phyloP scores from a whole-genome alignment of 139 green algal genomes.

The Chlamydomonas asymmetrica region DNA sequence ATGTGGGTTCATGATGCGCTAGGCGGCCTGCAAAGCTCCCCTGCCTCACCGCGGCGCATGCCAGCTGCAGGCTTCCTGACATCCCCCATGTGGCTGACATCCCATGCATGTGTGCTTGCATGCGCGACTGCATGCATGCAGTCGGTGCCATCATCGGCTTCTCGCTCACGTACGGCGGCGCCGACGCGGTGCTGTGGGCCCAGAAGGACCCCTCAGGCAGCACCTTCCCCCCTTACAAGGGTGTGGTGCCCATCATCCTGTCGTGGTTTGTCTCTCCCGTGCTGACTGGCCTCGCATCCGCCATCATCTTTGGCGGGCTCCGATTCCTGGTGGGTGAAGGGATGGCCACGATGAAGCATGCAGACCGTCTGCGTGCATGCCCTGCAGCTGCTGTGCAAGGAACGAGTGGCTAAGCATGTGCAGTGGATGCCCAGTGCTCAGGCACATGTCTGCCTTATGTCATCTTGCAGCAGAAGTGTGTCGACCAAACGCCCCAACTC shows the following conservation, averaged over 20 bases:
- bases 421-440: no score
- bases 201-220: not conserved
- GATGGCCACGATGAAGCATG: no score
- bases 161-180: conserved; percentile 22
- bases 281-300: conserved; percentile 39
- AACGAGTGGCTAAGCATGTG: no score
- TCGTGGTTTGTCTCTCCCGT: conserved; percentile 69
- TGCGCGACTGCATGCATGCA: no score
- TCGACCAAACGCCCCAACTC: no score
- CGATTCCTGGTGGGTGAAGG: conserved; percentile 9
- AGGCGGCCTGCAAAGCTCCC: no score
- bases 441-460: no score
- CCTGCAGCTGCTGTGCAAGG: not conserved
- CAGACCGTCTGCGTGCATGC: conserved; percentile 7
- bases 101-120: no score
- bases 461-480: no score
- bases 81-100: not conserved
- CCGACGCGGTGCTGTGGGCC: conserved; percentile 25
- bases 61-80: not conserved
- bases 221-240: conserved; percentile 50
- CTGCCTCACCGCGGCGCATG: no score
- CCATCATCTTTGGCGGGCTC: conserved; percentile 41
- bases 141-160: conserved; percentile 35
- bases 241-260: conserved; percentile 46
- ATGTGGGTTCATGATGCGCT: no score